Base-by-base conservation (phyloP, 192 early-diverging fungal species). In the Coemansia sp. region DNA sequence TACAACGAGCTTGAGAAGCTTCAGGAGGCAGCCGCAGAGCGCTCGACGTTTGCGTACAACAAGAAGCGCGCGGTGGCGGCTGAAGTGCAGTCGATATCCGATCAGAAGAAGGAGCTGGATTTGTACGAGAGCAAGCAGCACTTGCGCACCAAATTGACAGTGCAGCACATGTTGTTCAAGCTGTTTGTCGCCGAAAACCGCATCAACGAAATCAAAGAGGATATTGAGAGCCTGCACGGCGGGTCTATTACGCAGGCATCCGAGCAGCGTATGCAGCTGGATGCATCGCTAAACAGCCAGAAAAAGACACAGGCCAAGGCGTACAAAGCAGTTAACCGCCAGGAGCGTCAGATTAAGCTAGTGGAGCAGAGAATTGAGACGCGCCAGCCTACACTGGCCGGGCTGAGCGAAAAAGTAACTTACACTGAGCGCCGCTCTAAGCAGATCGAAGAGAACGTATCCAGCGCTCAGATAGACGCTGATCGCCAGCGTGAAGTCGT, bases 81-180 rank as follows among this genome's bases (percentile, higher is more conserved):
- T 1, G 96, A 99, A 65, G 91, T 97, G 65, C 96, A 95, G 75
- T 90, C 94, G 60, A 93, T 93, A 69, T 83, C 87, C 47, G 93
- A 93, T 66, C 94, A 98, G 72, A 94, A 94, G 64, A 89, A 90
- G 22, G 94, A 99, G 61, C 92, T 92, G 14, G 92, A 94, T 49
- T 75, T 85, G 16, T 98, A 90, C 74, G 88, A 92, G 57, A 75
- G 78, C 92, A 72, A 85, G 83, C 63, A 89, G 85, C 76, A 64
- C 57, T 43, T 55, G 45, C 74, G 91, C 86, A 75, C 82, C 14
- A 85, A 87, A 50, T 68, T 91, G 62, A 70, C 88, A 0, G 76
- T 88, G 3, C 82, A 85, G 41, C 90, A 91, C 61, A 81, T 94
- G 61, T 80, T 98, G 31, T 96, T 94, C 93, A 92, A 92, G 62